These are phyloP conservation scores for Kwoniella heveanensis DNA, from an alignment of 768 basidiomycete genomes.

Conservation along the genomic window DNA sequence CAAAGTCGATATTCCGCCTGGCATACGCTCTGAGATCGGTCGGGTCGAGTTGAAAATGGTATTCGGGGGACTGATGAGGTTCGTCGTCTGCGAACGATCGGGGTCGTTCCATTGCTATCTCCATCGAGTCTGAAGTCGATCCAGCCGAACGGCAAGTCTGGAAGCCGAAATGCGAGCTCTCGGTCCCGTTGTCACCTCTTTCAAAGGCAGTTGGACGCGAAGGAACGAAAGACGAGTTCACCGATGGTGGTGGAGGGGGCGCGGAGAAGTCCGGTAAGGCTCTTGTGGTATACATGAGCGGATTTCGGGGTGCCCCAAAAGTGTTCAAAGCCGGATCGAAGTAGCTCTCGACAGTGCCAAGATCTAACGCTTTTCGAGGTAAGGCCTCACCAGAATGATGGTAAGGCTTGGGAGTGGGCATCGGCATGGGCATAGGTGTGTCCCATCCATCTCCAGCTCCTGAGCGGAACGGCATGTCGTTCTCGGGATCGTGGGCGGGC, in stretches of 20 bases:
- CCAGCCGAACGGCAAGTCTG: not conserved
- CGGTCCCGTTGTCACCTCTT: not conserved
- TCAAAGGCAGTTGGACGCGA: not conserved
- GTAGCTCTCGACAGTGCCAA: conserved; percentile 20
- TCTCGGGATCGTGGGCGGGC: not conserved
- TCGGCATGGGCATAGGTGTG: conserved; percentile 8
- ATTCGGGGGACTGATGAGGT: conserved; percentile 3
- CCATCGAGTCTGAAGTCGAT: not conserved
- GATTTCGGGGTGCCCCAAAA: conserved; percentile 5
- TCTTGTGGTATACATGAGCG: not conserved
- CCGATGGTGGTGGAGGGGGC: conserved; percentile 10
- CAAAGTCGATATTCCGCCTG: conserved; percentile 5
- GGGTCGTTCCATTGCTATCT: not conserved
- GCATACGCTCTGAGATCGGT: not conserved
- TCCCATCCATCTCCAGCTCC: conserved; percentile 19
- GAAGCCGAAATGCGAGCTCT: too few species aligned
- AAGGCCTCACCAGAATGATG: not conserved
- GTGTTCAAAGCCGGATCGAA: conserved; percentile 6
- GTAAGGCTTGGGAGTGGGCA: conserved; percentile 11
- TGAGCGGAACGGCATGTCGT: conserved; percentile 9
- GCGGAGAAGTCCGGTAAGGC: conserved; percentile 16
- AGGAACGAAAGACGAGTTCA: conserved; percentile 3
- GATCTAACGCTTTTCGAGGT: conserved; percentile 7
- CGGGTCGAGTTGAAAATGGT: conserved; percentile 11
- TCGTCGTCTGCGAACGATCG: not conserved